These are phyloP conservation scores for Cytospora leucostoma DNA, from an alignment of 2,329 filamentous ascomycete genomes.

Conservation along the genomic window DNA sequence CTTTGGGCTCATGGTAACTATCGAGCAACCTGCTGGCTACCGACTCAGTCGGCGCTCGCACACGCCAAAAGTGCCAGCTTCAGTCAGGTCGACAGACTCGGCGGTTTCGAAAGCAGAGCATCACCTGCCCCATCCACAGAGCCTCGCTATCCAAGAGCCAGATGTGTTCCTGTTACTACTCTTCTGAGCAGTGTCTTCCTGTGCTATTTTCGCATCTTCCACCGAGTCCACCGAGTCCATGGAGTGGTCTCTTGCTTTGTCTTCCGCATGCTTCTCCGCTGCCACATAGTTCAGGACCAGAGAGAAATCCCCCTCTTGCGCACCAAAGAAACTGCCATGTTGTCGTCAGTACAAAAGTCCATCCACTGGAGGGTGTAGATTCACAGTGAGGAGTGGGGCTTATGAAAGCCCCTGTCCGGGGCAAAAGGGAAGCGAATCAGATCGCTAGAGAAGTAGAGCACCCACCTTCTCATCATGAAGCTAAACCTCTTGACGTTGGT, in stretches of 20 bases:
- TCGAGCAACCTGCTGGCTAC: background rate
- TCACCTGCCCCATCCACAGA: conserved; percentile 21
- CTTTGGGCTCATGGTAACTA: no score
- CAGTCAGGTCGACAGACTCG: background rate
- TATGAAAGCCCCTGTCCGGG: background rate
- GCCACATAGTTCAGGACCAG: conserved; percentile 58
- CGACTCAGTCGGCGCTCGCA: background rate
- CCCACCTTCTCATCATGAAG: conserved; percentile 80
- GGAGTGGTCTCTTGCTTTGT: background rate
- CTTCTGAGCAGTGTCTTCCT: background rate
- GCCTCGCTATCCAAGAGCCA: conserved; percentile 11
- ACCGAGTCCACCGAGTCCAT: background rate
- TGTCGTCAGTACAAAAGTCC: conserved; percentile 30
- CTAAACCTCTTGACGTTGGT: conserved; percentile 65
- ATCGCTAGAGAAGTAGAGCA: conserved; percentile 8
- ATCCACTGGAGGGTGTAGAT: background rate
- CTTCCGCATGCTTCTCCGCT: conserved; percentile 4
- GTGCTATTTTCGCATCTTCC: background rate
- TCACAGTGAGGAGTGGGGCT: background rate
- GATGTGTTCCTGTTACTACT: background rate
- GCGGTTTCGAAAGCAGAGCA: background rate
- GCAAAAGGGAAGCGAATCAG: background rate
- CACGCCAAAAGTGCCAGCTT: background rate
- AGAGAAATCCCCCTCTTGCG: conserved; percentile 69
- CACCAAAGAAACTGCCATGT: conserved; percentile 68